phyloP scores from a whole-genome alignment of 2,329 filamentous ascomycete species.

The Aspergillus sojae region DNA sequence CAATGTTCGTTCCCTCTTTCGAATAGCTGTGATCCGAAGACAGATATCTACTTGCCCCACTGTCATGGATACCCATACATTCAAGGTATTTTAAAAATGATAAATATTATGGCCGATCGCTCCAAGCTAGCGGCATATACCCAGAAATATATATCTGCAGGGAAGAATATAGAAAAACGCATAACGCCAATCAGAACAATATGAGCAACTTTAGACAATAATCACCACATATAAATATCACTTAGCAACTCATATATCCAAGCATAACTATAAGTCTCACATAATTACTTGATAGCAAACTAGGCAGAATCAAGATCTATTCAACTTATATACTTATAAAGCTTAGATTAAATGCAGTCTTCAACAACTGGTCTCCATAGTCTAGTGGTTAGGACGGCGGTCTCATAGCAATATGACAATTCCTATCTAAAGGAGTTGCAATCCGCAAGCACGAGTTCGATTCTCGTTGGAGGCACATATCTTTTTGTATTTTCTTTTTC shows the following conservation, averaged over 20 bases:
- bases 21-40: neutral
- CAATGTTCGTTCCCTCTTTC: neutral
- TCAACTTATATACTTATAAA: neutral
- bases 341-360: neutral
- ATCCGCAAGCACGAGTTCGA: slow-evolving; percentile 8
- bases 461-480: slow-evolving; percentile 4
- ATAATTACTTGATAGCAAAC: neutral
- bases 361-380: neutral
- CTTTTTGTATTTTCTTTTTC: neutral
- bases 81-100: neutral
- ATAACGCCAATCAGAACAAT: neutral
- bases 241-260: neutral
- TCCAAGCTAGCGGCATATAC: too few relatives aligned
- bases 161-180: neutral
- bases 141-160: neutral
- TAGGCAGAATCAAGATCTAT: neutral
- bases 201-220: neutral
- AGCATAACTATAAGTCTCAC: neutral
- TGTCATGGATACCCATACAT: neutral
- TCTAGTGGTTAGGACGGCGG: slow-evolving; percentile 6
- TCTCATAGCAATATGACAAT: slow-evolving; percentile 1
- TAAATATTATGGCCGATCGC: neutral
- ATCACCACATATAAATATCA: neutral
- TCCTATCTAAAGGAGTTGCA: slow-evolving; percentile 4
- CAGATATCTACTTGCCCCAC: neutral